Evolutionary conservation across 768 basidiomycete genomes (phyloP).

Genomic region (Tremella mesenterica): DNA sequence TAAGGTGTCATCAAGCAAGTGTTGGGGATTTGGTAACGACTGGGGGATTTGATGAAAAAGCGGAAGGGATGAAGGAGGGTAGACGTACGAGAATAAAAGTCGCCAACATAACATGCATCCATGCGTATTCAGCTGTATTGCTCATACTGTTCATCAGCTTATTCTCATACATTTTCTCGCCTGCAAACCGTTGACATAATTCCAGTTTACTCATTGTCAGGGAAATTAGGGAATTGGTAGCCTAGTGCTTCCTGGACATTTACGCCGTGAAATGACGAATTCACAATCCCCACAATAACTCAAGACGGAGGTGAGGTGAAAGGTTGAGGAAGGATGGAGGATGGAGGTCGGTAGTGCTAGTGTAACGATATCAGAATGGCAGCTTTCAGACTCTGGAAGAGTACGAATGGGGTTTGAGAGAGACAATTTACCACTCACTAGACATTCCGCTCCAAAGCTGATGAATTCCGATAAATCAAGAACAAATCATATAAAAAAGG

Average conservation of each 20-base stretch:
- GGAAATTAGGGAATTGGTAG: too few relatives aligned
- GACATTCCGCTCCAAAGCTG: slow-evolving; percentile 31
- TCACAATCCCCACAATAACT: too few relatives aligned
- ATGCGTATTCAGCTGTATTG: slow-evolving; percentile 40
- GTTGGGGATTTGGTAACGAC: too few relatives aligned
- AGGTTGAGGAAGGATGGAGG: too few relatives aligned
- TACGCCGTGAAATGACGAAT: too few relatives aligned
- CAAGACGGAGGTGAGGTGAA: too few relatives aligned
- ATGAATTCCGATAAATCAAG: slow-evolving; percentile 42
- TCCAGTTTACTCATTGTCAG: background rate
- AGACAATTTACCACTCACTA: slow-evolving; percentile 27
- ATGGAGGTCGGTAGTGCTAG: too few relatives aligned
- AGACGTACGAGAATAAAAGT: slow-evolving; percentile 29
- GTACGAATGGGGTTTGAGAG: background rate
- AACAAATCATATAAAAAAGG: slow-evolving; percentile 42
- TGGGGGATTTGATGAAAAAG: background rate
- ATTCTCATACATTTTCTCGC: too few relatives aligned
- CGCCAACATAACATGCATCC: slow-evolving; percentile 38
- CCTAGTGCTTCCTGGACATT: too few relatives aligned
- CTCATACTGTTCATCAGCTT: slow-evolving; percentile 18
- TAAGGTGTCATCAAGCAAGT: too few relatives aligned
- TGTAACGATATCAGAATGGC: too few relatives aligned
- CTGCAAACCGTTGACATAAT: background rate
- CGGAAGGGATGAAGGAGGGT: background rate
- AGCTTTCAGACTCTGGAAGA: background rate